Conservation (phyloP, 495 filamentous ascomycete species). For the Lophiostoma macrostomum region DNA sequence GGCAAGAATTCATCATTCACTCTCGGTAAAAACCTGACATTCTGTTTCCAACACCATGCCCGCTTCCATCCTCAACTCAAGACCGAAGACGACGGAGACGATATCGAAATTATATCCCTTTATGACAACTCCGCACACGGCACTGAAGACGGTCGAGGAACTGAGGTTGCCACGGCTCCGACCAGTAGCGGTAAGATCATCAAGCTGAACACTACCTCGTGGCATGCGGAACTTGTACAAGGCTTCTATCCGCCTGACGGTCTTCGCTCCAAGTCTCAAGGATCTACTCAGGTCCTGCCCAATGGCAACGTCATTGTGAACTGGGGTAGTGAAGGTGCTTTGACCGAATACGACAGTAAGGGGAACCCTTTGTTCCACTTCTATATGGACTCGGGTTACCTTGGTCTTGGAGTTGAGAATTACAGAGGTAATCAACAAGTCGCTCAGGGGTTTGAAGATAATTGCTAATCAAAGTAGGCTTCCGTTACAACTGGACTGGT, state of each 20-base stretch:
- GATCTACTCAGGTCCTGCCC: conserved; percentile 46
- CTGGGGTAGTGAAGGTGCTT: conserved; percentile 49
- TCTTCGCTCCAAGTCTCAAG: conserved; percentile 46
- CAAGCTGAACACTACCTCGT: conserved; percentile 43
- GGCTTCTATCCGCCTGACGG: conserved; percentile 39
- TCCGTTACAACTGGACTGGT: conserved; percentile 31
- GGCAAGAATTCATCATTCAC: conserved; percentile 47
- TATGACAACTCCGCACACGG: conserved; percentile 43
- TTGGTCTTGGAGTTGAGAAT: conserved; percentile 25
- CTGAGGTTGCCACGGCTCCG: conserved; percentile 31
- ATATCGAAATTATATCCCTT: conserved; percentile 35
- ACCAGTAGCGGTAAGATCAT: conserved; percentile 47
- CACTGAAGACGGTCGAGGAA: conserved; percentile 21
- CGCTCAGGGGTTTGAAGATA: too few species aligned
- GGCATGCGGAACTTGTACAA: conserved; percentile 42
- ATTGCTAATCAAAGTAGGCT: too few species aligned
- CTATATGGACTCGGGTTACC: conserved; percentile 18
- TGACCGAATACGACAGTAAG: conserved; percentile 47
- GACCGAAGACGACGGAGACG: conserved; percentile 6
- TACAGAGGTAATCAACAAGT: too few species aligned
- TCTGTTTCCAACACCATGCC: conserved; percentile 56
- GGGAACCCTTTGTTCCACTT: conserved; percentile 29
- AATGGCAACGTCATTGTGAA: conserved; percentile 49
- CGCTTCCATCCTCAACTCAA: conserved; percentile 37
- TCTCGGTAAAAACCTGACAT: conserved; percentile 46